A percentile compares a stretch with the other conserved stretches of the same genome.
Evolutionary conservation across 2,329 filamentous ascomycete genomes (phyloP).

Genomic region (Claviceps digitariae): DNA sequence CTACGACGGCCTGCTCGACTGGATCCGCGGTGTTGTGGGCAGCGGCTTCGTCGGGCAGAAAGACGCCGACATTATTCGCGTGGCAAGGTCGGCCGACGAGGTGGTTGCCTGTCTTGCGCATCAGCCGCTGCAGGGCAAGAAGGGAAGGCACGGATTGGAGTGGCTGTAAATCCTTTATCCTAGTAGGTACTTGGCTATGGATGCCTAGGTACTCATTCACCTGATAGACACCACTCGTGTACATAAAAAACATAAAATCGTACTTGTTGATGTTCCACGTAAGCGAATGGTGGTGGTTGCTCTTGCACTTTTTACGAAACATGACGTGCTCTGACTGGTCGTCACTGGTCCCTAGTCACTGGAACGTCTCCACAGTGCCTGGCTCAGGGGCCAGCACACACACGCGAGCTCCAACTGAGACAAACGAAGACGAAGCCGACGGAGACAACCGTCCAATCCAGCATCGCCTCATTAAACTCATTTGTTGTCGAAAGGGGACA

Average conservation of each 20-base stretch:
- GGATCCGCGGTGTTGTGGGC: slow-evolving; percentile 61
- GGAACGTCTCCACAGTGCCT: neutral
- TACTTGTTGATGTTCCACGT: too few relatives aligned
- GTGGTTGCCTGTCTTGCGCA: neutral
- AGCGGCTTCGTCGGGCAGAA: slow-evolving; percentile 53
- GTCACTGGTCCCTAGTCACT: neutral
- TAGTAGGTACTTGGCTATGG: too few relatives aligned
- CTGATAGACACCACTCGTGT: too few relatives aligned
- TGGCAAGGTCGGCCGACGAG: neutral
- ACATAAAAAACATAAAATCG: too few relatives aligned
- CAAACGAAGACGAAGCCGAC: neutral
- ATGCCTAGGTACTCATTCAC: too few relatives aligned
- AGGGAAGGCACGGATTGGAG: neutral
- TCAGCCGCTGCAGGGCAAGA: neutral
- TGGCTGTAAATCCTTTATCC: slow-evolving; percentile 1
- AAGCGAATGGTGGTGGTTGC: too few relatives aligned
- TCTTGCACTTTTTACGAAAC: too few relatives aligned
- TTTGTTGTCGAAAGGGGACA: neutral
- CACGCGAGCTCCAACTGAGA: neutral
- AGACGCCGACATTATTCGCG: neutral
- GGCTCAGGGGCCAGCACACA: too few relatives aligned
- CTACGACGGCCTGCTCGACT: slow-evolving; percentile 71
- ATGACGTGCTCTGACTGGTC: too few relatives aligned
- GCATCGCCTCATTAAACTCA: neutral
- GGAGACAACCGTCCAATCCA: neutral